phyloP scores from a whole-genome alignment of 306 rosid genomes.

The Parietaria judaica region DNA sequence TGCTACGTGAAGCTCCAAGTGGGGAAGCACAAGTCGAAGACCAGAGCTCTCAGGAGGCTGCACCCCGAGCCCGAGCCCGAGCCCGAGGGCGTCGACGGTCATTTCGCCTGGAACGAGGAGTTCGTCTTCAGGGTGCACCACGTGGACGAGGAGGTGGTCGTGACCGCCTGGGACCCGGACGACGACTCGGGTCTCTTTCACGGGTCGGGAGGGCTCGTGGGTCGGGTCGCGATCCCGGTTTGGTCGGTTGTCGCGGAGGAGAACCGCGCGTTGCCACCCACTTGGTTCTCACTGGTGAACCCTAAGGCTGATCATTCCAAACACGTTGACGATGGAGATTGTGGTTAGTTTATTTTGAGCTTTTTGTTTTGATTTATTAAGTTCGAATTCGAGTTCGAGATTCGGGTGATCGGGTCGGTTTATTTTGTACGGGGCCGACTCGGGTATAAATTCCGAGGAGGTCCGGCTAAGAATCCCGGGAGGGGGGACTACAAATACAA shows the following conservation, averaged over 20 bases:
- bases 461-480: too few relatives aligned
- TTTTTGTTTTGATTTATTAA: too few relatives aligned
- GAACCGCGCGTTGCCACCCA: conserved; percentile 46
- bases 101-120: conserved; percentile 71
- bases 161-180: conserved; percentile 29
- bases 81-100: not conserved
- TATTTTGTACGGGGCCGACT: too few relatives aligned
- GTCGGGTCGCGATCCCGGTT: conserved; percentile 51
- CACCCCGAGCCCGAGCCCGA: too few relatives aligned
- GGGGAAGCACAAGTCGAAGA: conserved; percentile 53
- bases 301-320: conserved; percentile 22
- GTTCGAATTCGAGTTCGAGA: too few relatives aligned
- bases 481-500: too few relatives aligned
- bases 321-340: not conserved
- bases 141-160: conserved; percentile 40
- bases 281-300: conserved; percentile 57
- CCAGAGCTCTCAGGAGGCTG: conserved; percentile 33
- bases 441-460: too few relatives aligned
- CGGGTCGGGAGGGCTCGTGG: conserved; percentile 34
- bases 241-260: conserved; percentile 38
- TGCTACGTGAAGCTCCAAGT: conserved; percentile 59
- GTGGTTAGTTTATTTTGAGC: too few relatives aligned
- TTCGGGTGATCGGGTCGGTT: too few relatives aligned
- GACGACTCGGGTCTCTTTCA: conserved; percentile 27
- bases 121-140: conserved; percentile 53